Evolutionary conservation across 2,329 filamentous ascomycete genomes (phyloP).

Genomic region (Helotiales sp.): DNA sequence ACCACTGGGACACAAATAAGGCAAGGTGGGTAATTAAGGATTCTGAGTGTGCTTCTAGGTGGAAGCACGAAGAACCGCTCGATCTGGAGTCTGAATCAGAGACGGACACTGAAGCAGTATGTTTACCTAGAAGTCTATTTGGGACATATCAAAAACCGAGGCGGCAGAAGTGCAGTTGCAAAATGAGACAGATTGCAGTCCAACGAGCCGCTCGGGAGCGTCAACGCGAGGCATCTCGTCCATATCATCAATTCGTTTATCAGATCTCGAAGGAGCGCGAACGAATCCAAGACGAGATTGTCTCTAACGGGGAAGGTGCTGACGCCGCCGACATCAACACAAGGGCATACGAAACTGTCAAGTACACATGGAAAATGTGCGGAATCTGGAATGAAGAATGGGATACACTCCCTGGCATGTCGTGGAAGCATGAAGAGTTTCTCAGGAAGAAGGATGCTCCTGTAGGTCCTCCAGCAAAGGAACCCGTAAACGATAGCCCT

Average conservation of each 20-base stretch:
- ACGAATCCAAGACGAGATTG: slow-evolving; percentile 30
- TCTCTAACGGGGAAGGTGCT: slow-evolving; percentile 1
- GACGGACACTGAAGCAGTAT: slow-evolving; percentile 11
- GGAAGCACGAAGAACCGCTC: slow-evolving; percentile 20
- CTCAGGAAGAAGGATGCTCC: slow-evolving; percentile 17
- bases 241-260: slow-evolving; percentile 32
- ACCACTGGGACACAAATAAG: too few relatives aligned
- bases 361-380: slow-evolving; percentile 31
- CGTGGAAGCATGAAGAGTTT: slow-evolving; percentile 34
- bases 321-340: slow-evolving; percentile 15
- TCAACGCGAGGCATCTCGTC: slow-evolving; percentile 29
- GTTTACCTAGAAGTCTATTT: slow-evolving; percentile 5
- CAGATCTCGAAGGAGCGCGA: slow-evolving; percentile 25
- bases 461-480: slow-evolving; percentile 17
- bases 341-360: slow-evolving; percentile 34
- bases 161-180: slow-evolving; percentile 18
- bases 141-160: slow-evolving; percentile 14
- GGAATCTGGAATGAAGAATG: slow-evolving; percentile 33
- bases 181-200: too few relatives aligned
- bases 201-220: slow-evolving; percentile 18
- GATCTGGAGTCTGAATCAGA: slow-evolving; percentile 15
- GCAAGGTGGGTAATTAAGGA: too few relatives aligned
- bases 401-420: slow-evolving; percentile 32
- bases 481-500: slow-evolving; percentile 19
- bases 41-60: slow-evolving; percentile 4